Percentiles rank a stretch among this genome's conserved stretches.
Conservation (phyloP, 1,139 yeast species). For the Candida dubliniensis region DNA sequence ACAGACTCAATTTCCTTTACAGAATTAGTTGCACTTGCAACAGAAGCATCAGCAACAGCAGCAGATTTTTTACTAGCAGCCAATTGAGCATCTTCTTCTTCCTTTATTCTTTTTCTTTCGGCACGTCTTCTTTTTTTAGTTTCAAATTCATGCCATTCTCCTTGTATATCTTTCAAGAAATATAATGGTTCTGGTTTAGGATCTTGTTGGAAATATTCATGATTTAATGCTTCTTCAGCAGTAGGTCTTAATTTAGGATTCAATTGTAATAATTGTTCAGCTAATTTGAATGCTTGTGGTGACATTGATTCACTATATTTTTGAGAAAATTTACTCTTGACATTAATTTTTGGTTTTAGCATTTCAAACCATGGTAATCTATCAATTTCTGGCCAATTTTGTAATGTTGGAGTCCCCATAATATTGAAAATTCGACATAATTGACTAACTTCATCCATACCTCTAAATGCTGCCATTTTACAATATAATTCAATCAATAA, state of each 20-base stretch:
- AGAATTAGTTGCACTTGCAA: neutral
- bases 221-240: conserved; percentile 85
- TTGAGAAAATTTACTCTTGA: conserved; percentile 48
- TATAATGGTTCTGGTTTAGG: conserved; percentile 63
- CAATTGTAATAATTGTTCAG: conserved; percentile 58
- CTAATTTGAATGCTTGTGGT: conserved; percentile 63
- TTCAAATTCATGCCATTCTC: conserved; percentile 98
- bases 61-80: conserved; percentile 11
- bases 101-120: conserved; percentile 48
- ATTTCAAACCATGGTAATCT: conserved; percentile 91
- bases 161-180: conserved; percentile 56
- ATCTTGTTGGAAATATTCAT: conserved; percentile 67
- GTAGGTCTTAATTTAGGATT: conserved; percentile 74
- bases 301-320: conserved; percentile 49
- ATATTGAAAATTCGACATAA: conserved; percentile 70
- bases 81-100: conserved; percentile 22
- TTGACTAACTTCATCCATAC: conserved; percentile 85
- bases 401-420: conserved; percentile 81
- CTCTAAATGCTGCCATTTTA: conserved; percentile 77
- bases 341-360: conserved; percentile 59
- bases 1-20: too few relatives aligned
- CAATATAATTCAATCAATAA: conserved; percentile 78
- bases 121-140: conserved; percentile 80
- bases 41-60: neutral
- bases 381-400: conserved; percentile 77